Evolutionary conservation across 2,329 filamentous ascomycete species (phyloP).

Genomic region (Sclerotinia trifoliorum): DNA sequence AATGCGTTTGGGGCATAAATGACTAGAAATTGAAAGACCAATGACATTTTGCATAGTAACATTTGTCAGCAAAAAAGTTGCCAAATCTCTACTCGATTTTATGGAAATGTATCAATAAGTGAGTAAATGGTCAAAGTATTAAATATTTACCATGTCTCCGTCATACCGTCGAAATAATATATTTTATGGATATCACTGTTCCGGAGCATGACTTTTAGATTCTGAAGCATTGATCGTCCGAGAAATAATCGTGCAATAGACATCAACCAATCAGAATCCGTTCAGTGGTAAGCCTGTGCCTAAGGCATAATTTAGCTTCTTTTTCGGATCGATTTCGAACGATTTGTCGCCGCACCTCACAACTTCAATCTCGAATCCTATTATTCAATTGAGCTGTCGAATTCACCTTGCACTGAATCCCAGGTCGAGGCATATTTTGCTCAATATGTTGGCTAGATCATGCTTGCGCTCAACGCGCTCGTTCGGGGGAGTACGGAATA

Average conservation of each 20-base stretch:
- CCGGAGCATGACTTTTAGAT: background rate
- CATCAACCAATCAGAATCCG: conserved; percentile 16
- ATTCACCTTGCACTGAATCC: conserved; percentile 36
- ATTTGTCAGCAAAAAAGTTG: conserved; percentile 5
- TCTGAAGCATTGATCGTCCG: background rate
- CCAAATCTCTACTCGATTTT: background rate
- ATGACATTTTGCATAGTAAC: background rate
- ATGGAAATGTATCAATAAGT: background rate
- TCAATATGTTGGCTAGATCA: conserved; percentile 90
- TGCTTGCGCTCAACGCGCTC: conserved; percentile 85
- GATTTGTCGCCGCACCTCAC: conserved; percentile 25
- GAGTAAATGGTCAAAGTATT: background rate
- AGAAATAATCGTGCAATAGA: conserved; percentile 20
- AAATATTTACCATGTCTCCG: background rate
- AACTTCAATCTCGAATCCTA: conserved; percentile 33
- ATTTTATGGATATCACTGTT: background rate
- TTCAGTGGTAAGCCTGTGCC: conserved; percentile 22
- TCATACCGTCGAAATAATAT: background rate
- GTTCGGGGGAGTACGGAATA: conserved; percentile 74
- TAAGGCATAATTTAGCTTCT: conserved; percentile 21
- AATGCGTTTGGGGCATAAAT: background rate
- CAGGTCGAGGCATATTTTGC: conserved; percentile 37
- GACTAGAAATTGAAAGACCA: background rate
- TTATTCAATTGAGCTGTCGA: conserved; percentile 37
- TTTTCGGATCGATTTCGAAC: conserved; percentile 24